Percentiles rank a stretch among this genome's conserved stretches.
phyloP scores from a whole-genome alignment of 2,329 filamentous ascomycete genomes.

The Chaetothyriales sp. region DNA sequence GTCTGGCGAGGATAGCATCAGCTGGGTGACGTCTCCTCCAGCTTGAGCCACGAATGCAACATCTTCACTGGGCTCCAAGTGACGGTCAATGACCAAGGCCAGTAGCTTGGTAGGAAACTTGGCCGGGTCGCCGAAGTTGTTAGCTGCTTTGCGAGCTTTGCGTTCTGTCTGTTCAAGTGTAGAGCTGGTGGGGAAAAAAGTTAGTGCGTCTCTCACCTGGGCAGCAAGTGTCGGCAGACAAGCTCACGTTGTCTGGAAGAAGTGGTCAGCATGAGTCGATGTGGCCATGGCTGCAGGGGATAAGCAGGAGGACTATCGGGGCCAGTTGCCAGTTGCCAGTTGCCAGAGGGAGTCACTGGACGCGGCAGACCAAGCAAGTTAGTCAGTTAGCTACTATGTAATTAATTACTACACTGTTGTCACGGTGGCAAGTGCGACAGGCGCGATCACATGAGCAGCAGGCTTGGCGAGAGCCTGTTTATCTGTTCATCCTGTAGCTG shows the following conservation, averaged over 20 bases:
- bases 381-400: too few relatives aligned
- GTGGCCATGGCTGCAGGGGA: conserved; percentile 40
- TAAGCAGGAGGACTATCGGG: neutral
- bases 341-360: neutral
- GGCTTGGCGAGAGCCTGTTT: too few relatives aligned
- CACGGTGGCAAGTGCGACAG: too few relatives aligned
- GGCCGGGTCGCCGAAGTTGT: conserved; percentile 72
- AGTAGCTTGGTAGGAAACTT: conserved; percentile 74
- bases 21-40: conserved; percentile 60
- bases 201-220: conserved; percentile 21
- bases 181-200: conserved; percentile 26
- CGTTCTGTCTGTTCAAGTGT: conserved; percentile 40
- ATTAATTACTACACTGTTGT: too few relatives aligned
- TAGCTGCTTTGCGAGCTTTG: conserved; percentile 61
- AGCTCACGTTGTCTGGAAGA: conserved; percentile 81
- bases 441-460: too few relatives aligned
- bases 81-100: conserved; percentile 36
- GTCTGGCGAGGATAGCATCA: conserved; percentile 27
- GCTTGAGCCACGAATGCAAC: conserved; percentile 74
- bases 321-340: too few relatives aligned
- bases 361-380: too few relatives aligned
- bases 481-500: too few relatives aligned
- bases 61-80: conserved; percentile 9
- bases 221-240: conserved; percentile 1
- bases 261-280: conserved; percentile 62